Base-by-base conservation (phyloP, 768 basidiomycete species). In the Leucocoprinus leucothites region DNA sequence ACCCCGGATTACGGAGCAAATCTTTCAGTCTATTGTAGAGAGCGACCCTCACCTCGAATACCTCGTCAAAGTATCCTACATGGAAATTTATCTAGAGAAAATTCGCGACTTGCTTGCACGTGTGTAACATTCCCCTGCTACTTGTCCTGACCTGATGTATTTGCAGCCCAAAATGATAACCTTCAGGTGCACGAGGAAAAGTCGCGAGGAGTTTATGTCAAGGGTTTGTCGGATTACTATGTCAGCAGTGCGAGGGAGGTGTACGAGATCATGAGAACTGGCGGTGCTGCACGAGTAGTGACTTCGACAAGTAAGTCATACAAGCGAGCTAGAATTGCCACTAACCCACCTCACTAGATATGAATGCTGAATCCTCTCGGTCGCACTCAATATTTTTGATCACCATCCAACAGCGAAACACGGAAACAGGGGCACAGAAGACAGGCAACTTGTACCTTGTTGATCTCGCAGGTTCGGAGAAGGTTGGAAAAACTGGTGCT, bases 351-450 rank as follows among this genome's bases (percentile, higher is more conserved):
- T 41, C 48, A 22, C 35, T 65, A 98, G 96, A 98, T 72, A 99
- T 99, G 97, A 99, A 99, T 70, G 95, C 96, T 56, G 96, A 99
- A 72, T 94, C 92, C 49, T 99, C 97, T 24, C 91, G 97, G 47
- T 99, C 97, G 31, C 97, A 99, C 71, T 97, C 97, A 9, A 99
- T 99, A 65, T 98, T 99, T 73, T 82, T 99, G 49, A 95, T 99
- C 63, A 94, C 93, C 5, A 97, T 99, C 59, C 87, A 95, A 62
- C 97, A 98, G 70, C 82, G 93, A 60, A 98, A 99, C 72, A 94
- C 91, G 0, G 97, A 98, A 64, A 89, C 88, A 3, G 97, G 97
- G 11, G 91, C 93, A 45, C 87, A 90, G 71, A 98, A 99, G 77
- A 93, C 89, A 3, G 97, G 97, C 28, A 97, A 98, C 64, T 76